A percentile compares a stretch with the other conserved stretches of the same genome.
Conservation (phyloP, 805 yeast genomes). For the Wickerhamiella australiensis region DNA sequence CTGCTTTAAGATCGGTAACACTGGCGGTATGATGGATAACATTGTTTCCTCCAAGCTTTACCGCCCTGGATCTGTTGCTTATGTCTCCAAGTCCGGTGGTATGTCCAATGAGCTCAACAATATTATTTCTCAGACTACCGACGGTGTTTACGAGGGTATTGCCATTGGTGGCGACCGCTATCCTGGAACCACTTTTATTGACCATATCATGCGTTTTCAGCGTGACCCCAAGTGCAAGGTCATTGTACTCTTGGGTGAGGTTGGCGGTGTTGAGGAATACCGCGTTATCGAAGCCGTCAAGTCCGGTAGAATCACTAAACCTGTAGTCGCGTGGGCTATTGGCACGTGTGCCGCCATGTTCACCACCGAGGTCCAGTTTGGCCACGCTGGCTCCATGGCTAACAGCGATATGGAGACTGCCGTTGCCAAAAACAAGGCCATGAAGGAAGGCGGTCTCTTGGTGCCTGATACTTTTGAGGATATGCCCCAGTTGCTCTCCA, state of each 20-base stretch:
- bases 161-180: slow-evolving; percentile 67
- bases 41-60: slow-evolving; percentile 38
- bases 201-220: slow-evolving; percentile 53
- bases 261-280: slow-evolving; percentile 64
- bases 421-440: slow-evolving; percentile 53
- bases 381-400: slow-evolving; percentile 63
- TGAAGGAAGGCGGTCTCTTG: slow-evolving; percentile 86
- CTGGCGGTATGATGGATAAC: slow-evolving; percentile 42
- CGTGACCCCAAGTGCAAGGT: slow-evolving; percentile 55
- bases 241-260: slow-evolving; percentile 54
- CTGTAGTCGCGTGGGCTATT: slow-evolving; percentile 61
- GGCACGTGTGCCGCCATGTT: slow-evolving; percentile 61
- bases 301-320: slow-evolving; percentile 50
- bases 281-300: slow-evolving; percentile 59
- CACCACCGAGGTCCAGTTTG: slow-evolving; percentile 50
- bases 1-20: slow-evolving; percentile 38
- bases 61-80: slow-evolving; percentile 38
- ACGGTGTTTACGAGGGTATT: slow-evolving; percentile 43
- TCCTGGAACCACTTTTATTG: slow-evolving; percentile 62
- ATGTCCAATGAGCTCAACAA: slow-evolving; percentile 39
- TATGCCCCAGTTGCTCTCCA: slow-evolving; percentile 30
- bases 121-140: slow-evolving; percentile 35
- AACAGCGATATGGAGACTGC: slow-evolving; percentile 63
- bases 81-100: slow-evolving; percentile 39
- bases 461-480: slow-evolving; percentile 66